Base-by-base conservation (phyloP, 2,329 filamentous ascomycete genomes). In the Penicillium sp. region DNA sequence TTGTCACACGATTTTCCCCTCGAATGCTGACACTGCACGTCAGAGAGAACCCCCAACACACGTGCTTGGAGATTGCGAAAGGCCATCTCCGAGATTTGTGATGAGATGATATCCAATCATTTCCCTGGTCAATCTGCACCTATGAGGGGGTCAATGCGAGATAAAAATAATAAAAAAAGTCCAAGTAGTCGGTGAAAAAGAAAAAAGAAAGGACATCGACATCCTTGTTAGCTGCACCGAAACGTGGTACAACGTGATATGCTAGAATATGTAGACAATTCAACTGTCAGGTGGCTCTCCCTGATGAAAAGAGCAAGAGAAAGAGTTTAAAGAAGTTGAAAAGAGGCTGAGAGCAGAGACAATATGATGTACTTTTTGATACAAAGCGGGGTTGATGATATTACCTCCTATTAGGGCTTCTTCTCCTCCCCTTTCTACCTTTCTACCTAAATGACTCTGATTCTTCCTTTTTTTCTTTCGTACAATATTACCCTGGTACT, bases 191-290 rank as follows among this genome's bases (percentile, higher is more conserved):
- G 46, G 54, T 58, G 55, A 53, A 57, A 53, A 57, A n/a, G 55
- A 53, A 57, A 51, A 19, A 44, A 31, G 27, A 51, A 23, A 47
- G 33, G 33, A 49, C 23, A 56, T 23, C 29, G 51, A 57, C 47
- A 65, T 62, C 58, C 63, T 60, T 60, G 61, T 33, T 40, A 43
- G 53, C 59, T 61, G 61, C 62, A 65, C 57, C 56, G 63, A 64
- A 65, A 66, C 64, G 64, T 66, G 63, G 60, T 65, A 65, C 63
- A 58, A 53, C 49, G 44, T 65, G 63, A 65, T 64, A 64, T 65
- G 62, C 48, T 25, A 47, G n/a, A 40, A 40, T 9, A 39, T 25
- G 23, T 15, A 29, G 21, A 36, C 13, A 52, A 39, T 39, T 34
- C 15, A 51, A 44, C 11, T 39, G 41, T 39, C 41, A 39, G 45